Evolutionary conservation across 306 rosid species (phyloP).

Genomic region (Prunus mira): DNA sequence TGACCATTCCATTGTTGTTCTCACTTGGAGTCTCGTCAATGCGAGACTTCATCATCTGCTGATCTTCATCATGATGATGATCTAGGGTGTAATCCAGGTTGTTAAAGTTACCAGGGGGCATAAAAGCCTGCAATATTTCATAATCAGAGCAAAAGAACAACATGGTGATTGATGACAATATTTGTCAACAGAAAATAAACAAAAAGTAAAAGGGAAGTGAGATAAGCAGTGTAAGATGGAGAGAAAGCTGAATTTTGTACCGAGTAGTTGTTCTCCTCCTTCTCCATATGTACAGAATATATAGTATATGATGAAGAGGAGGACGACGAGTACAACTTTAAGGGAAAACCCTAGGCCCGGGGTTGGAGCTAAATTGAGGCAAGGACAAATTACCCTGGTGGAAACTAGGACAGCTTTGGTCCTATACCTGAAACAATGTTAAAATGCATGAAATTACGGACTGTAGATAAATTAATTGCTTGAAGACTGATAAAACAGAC

Average conservation of each 20-base stretch:
- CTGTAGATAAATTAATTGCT: background rate
- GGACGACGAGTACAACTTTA: constrained; percentile 23
- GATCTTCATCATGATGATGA: constrained; percentile 31
- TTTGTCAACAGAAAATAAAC: constrained; percentile 24
- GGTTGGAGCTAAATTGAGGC: constrained; percentile 16
- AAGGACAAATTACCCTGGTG: constrained; percentile 33
- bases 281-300: constrained; percentile 29
- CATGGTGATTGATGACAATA: constrained; percentile 37
- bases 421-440: constrained; percentile 30
- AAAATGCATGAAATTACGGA: constrained; percentile 2
- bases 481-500: background rate
- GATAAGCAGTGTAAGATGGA: background rate
- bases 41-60: constrained; percentile 41
- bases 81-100: constrained; percentile 45
- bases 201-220: background rate
- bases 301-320: background rate
- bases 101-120: constrained; percentile 46
- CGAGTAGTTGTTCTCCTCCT: constrained; percentile 78
- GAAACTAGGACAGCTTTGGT: constrained; percentile 22
- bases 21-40: constrained; percentile 34
- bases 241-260: constrained; percentile 34
- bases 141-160: constrained; percentile 38
- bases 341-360: constrained; percentile 28
- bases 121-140: constrained; percentile 45
- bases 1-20: constrained; percentile 29